These are phyloP conservation scores for Tolypocladium paradoxum DNA, from an alignment of 2,329 filamentous ascomycete genomes.

Conservation along the genomic window DNA sequence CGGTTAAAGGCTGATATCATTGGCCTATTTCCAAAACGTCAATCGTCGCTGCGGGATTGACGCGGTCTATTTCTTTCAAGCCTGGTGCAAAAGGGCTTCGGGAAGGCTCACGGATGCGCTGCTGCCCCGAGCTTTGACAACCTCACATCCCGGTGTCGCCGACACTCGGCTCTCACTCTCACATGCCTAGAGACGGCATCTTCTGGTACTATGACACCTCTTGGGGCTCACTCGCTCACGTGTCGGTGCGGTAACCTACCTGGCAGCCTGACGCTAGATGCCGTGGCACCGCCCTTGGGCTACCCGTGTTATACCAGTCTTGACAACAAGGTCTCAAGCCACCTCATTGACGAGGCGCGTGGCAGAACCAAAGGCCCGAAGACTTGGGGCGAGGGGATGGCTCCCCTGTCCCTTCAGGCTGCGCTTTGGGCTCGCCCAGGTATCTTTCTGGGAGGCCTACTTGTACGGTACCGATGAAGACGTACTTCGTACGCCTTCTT, in stretches of 20 bases:
- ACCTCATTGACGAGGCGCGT: slow-evolving; percentile 1
- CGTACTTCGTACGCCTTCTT: neutral
- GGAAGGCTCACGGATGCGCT: neutral
- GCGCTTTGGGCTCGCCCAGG: neutral
- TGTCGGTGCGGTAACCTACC: slow-evolving; percentile 1
- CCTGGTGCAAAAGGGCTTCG: neutral
- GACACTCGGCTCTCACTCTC: slow-evolving; percentile 1
- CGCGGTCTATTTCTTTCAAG: neutral
- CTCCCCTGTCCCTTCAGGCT: neutral
- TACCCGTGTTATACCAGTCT: neutral
- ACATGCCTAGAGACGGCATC: neutral
- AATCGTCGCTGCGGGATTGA: neutral
- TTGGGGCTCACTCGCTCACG: slow-evolving; percentile 2
- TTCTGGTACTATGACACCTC: neutral
- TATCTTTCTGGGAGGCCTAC: neutral
- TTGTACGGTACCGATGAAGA: neutral
- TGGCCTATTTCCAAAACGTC: neutral
- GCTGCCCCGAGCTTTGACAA: neutral
- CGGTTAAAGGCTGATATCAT: slow-evolving; percentile 5
- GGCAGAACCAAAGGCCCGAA: slow-evolving; percentile 3
- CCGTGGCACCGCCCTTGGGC: slow-evolving; percentile 2
- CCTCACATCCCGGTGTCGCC: slow-evolving; percentile 1
- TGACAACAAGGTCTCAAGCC: slow-evolving; percentile 1
- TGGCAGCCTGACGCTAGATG: slow-evolving; percentile 2
- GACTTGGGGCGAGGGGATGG: neutral